Evolutionary conservation across 192 early-diverging fungal species (phyloP), one percentile per base, ranked within the genome.

Genomic region (Cladochytrium replicatum): DNA sequence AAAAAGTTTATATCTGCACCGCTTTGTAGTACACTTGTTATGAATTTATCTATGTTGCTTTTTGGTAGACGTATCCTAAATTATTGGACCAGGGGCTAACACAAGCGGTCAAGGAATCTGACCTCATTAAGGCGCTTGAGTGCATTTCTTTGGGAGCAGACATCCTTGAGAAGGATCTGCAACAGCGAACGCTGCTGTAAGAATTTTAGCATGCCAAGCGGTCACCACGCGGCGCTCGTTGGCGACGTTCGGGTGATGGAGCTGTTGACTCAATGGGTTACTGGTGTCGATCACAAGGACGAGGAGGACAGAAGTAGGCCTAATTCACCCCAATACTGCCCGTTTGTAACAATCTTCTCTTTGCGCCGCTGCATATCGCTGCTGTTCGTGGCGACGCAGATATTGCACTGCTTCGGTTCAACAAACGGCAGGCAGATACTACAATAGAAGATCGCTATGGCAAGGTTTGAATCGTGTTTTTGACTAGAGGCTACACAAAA

Each of bases 261-360:
- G 64, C 80, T 90, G 31, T 50, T 90, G 25, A 54, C 87, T 25
- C 74, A 84, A 38, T 86, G 87, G 85, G 76, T 67, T 30, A 75
- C 77, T 30, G 69, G 86, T 45, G 68, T 83, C 27, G 79, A 87
- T 47, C 47, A 69, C 42, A 22, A 68, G 29, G 70, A 83, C 55
- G 53, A 58, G 46, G 46, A 82, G 6, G 85, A 83, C 23, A 74
- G 81, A 64, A 37, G 34, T 37, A 37, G 17, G 17, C 17, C 17
- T 13, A 13, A 37, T 13, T 37, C 13, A 37, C 17, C 13, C 34
- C 17, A 13, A 13, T 13, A 17, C 13, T 37, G 17, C 13, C n/a
- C n/a, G 13, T 37, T 37, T 37, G 17, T 13, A 37, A 13, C 13
- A 13, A 13, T 37, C 17, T 37, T 37, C 17, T 17, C 34, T 13